Evolutionary conservation across 768 basidiomycete species (phyloP).

Genomic region (Mycena rebaudengoi): DNA sequence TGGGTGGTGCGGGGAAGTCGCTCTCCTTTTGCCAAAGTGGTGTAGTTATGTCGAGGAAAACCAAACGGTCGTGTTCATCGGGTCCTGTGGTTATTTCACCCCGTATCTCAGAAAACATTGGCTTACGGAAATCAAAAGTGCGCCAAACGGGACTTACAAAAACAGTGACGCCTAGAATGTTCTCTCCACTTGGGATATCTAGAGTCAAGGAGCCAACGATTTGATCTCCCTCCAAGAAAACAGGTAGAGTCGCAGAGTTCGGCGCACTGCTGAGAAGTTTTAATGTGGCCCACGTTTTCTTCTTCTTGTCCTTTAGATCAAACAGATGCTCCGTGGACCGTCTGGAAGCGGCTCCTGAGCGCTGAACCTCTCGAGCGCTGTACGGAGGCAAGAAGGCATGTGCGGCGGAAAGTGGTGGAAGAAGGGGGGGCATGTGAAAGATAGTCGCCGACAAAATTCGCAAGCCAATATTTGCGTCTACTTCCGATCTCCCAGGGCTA

Average conservation of each 20-base stretch:
- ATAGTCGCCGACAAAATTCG: neutral
- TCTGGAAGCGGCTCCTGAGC: neutral
- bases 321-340: constrained; percentile 19
- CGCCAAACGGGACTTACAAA: neutral
- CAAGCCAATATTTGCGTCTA: neutral
- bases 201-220: constrained; percentile 13
- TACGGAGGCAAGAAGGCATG: constrained; percentile 16
- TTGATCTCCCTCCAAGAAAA: constrained; percentile 15
- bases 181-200: constrained; percentile 7
- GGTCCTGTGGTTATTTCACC: constrained; percentile 12
- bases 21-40: constrained; percentile 15
- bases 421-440: constrained; percentile 9
- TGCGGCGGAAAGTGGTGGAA: neutral
- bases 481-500: too few species aligned
- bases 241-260: constrained; percentile 7
- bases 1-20: too few species aligned
- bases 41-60: constrained; percentile 15
- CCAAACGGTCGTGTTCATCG: neutral
- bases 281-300: constrained; percentile 6
- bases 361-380: neutral
- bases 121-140: neutral
- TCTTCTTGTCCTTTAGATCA: constrained; percentile 15
- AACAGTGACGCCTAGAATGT: constrained; percentile 7
- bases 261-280: constrained; percentile 18
- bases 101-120: constrained; percentile 9